A percentile compares a stretch with the other conserved stretches of the same genome.
Conservation (phyloP, 73 alveolate genomes). For the Paraurostyla sp. region DNA sequence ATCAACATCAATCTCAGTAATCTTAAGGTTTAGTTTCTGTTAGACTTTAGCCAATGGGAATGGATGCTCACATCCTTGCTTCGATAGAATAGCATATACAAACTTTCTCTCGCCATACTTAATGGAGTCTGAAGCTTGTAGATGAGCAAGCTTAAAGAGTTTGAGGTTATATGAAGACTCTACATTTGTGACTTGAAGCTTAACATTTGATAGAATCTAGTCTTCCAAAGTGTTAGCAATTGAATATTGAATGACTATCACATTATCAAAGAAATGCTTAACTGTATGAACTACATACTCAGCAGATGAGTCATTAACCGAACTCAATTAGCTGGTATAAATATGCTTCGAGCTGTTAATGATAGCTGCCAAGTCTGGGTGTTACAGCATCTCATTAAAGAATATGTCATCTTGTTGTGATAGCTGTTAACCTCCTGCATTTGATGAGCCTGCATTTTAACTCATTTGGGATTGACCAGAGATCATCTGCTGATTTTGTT, state of each 20-base stretch:
- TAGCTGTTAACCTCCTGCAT: not conserved
- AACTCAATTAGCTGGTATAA: not conserved
- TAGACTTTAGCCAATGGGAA: constrained; percentile 55
- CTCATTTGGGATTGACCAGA: too few relatives aligned
- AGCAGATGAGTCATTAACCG: constrained; percentile 42
- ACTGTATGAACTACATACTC: constrained; percentile 67
- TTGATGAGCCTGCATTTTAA: too few relatives aligned
- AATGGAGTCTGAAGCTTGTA: not conserved
- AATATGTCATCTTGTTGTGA: not conserved
- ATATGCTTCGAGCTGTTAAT: not conserved
- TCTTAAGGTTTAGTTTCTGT: constrained; percentile 28
- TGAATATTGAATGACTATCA: constrained; percentile 46
- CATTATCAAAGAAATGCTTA: constrained; percentile 58
- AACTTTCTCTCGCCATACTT: constrained; percentile 42
- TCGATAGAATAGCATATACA: constrained; percentile 42
- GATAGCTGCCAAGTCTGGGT: not conserved
- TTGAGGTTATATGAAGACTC: constrained; percentile 6
- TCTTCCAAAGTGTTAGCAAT: constrained; percentile 73
- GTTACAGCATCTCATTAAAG: not conserved
- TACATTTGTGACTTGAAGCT: not conserved
- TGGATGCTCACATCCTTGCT: not conserved
- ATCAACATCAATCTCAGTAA: constrained; percentile 68
- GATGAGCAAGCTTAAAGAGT: not conserved
- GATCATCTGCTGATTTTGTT: not conserved
- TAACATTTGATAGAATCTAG: constrained; percentile 48